Conservation (phyloP, 495 filamentous ascomycete species). For the Pseudotulostoma volvatum region DNA sequence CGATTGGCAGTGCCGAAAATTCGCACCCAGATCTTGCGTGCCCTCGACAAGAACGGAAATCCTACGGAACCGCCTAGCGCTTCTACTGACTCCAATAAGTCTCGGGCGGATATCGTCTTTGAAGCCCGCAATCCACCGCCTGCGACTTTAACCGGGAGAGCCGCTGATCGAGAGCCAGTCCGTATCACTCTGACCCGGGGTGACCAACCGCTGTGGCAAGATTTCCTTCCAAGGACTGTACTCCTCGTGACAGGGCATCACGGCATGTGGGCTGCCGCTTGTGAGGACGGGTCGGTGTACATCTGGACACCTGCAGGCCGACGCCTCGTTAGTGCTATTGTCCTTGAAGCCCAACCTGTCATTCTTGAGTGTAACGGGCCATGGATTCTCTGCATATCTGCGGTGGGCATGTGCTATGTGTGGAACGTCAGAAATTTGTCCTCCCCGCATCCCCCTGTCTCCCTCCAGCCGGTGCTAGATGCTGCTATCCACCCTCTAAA, state of each 20-base stretch:
- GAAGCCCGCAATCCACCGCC: slow-evolving; percentile 56
- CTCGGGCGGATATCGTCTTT: slow-evolving; percentile 47
- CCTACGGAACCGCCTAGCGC: slow-evolving; percentile 27
- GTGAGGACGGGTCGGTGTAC: slow-evolving; percentile 86
- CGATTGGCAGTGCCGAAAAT: slow-evolving; percentile 80
- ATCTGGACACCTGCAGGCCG: slow-evolving; percentile 92
- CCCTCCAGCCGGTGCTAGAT: slow-evolving; percentile 78
- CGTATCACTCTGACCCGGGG: slow-evolving; percentile 64
- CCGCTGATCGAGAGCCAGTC: slow-evolving; percentile 58
- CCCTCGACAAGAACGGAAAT: slow-evolving; percentile 30
- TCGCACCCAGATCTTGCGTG: slow-evolving; percentile 54
- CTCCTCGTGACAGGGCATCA: slow-evolving; percentile 78
- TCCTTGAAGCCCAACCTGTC: slow-evolving; percentile 84
- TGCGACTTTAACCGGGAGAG: slow-evolving; percentile 36
- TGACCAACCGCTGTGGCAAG: slow-evolving; percentile 83
- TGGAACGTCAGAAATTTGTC: slow-evolving; percentile 83
- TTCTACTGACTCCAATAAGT: slow-evolving; percentile 41
- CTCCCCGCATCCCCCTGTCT: slow-evolving; percentile 77
- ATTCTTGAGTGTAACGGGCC: slow-evolving; percentile 79
- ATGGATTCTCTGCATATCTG: slow-evolving; percentile 77
- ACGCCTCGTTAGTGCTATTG: slow-evolving; percentile 61
- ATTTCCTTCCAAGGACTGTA: slow-evolving; percentile 70
- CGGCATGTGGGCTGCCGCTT: slow-evolving; percentile 79
- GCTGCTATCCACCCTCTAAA: slow-evolving; percentile 55
- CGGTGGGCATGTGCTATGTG: slow-evolving; percentile 78